phyloP scores from a whole-genome alignment of 2,329 filamentous ascomycete species.

The Pseudocercospora vitis region DNA sequence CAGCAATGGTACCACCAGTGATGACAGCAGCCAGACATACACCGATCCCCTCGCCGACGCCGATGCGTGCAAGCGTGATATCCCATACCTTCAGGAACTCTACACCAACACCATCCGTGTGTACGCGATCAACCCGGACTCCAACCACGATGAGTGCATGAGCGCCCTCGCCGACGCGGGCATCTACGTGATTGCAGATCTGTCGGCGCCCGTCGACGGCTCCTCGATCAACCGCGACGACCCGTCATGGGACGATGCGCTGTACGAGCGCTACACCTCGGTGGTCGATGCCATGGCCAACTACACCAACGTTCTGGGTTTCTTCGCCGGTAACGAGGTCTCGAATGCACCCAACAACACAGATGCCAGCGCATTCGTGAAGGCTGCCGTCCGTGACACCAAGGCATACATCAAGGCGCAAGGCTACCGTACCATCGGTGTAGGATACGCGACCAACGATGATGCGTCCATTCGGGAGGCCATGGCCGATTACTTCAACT shows the following conservation, averaged over 20 bases:
- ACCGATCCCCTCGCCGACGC: slow-evolving; percentile 78
- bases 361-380: slow-evolving; percentile 86
- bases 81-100: slow-evolving; percentile 75
- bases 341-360: slow-evolving; percentile 89
- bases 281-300: slow-evolving; percentile 79
- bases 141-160: slow-evolving; percentile 84
- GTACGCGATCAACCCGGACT: slow-evolving; percentile 81
- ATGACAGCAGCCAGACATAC: slow-evolving; percentile 53
- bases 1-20: slow-evolving; percentile 47
- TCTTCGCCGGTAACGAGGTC: slow-evolving; percentile 98
- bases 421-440: slow-evolving; percentile 74
- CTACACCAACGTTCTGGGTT: slow-evolving; percentile 91
- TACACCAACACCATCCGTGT: slow-evolving; percentile 92
- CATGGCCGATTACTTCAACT: slow-evolving; percentile 94
- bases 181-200: slow-evolving; percentile 93
- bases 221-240: slow-evolving; percentile 81
- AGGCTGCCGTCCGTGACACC: slow-evolving; percentile 93
- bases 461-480: slow-evolving; percentile 77
- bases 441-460: slow-evolving; percentile 96
- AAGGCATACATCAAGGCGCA: slow-evolving; percentile 89
- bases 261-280: slow-evolving; percentile 77
- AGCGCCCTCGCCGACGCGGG: slow-evolving; percentile 73
- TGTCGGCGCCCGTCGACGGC: slow-evolving; percentile 67
- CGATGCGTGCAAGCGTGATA: slow-evolving; percentile 74
- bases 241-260: slow-evolving; percentile 73